Evolutionary conservation across 768 basidiomycete genomes (phyloP).

Genomic region (Auriscalpium vulgare): DNA sequence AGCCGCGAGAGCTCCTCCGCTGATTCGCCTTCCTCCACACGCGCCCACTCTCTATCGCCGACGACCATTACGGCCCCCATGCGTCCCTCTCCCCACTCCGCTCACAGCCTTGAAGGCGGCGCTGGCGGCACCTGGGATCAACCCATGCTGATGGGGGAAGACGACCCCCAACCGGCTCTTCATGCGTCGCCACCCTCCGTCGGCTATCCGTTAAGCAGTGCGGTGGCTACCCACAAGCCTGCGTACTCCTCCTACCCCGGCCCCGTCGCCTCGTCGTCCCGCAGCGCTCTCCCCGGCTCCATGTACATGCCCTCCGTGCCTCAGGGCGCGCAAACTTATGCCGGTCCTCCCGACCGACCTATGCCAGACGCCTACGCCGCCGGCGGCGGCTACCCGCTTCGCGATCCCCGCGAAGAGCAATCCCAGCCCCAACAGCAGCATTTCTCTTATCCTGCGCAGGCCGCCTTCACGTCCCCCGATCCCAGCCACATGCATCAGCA

Average conservation of each 20-base stretch:
- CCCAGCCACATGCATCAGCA: constrained; percentile 9
- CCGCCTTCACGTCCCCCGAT: constrained; percentile 32
- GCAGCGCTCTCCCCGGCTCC: constrained; percentile 32
- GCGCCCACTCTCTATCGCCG: constrained; percentile 61
- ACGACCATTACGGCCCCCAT: constrained; percentile 42
- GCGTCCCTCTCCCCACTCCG: constrained; percentile 21
- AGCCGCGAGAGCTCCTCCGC: constrained; percentile 17
- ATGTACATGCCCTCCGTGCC: constrained; percentile 25
- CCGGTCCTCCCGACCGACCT: constrained; percentile 44
- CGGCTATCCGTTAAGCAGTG: constrained; percentile 8
- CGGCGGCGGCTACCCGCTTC: constrained; percentile 33
- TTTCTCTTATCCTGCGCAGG: constrained; percentile 40
- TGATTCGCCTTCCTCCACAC: constrained; percentile 34
- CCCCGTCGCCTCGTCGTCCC: constrained; percentile 27
- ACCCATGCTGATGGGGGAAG: constrained; percentile 40
- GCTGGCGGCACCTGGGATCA: constrained; percentile 43
- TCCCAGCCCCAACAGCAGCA: constrained; percentile 24
- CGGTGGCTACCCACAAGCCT: constrained; percentile 3
- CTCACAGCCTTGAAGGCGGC: constrained; percentile 36
- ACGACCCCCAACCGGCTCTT: constrained; percentile 26
- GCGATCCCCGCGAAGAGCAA: constrained; percentile 37
- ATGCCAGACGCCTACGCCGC: constrained; percentile 34
- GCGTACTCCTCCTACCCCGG: constrained; percentile 13
- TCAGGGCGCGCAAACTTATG: constrained; percentile 29
- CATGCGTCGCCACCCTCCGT: constrained; percentile 30